Evolutionary conservation across 1,139 yeast species (phyloP).

Genomic region (Saccharomyces pastorianus): DNA sequence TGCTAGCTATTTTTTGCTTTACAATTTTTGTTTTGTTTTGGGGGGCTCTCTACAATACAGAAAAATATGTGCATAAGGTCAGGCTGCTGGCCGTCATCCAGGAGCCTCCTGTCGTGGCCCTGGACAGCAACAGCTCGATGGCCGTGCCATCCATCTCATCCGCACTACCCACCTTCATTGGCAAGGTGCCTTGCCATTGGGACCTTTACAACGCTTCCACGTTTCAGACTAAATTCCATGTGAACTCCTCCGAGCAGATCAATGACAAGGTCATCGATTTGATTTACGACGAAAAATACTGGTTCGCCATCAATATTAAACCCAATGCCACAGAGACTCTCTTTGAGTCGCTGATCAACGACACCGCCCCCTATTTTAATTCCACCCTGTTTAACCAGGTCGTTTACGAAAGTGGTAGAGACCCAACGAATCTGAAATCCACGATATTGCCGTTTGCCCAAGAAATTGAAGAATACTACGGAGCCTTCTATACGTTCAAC

Average conservation of each 20-base stretch:
- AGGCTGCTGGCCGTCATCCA: conserved; percentile 10
- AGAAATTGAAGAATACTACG: conserved; percentile 31
- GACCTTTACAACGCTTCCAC: conserved; percentile 25
- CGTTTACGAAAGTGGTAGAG: conserved; percentile 49
- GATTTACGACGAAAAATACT: conserved; percentile 44
- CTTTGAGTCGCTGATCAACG: conserved; percentile 31
- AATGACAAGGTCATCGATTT: conserved; percentile 34
- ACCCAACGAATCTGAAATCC: conserved; percentile 38
- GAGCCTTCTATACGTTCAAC: conserved; percentile 23
- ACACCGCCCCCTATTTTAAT: conserved; percentile 24
- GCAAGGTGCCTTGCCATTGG: conserved; percentile 18
- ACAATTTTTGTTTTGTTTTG: conserved; percentile 10
- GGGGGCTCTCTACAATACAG: conserved; percentile 11
- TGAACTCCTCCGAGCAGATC: conserved; percentile 32
- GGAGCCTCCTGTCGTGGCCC: conserved; percentile 5
- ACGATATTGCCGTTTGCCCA: conserved; percentile 37
- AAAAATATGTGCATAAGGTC: conserved; percentile 9
- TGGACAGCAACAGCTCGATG: not conserved
- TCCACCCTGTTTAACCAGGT: conserved; percentile 28
- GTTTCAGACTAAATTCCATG: conserved; percentile 28
- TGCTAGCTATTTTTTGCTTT: conserved; percentile 8
- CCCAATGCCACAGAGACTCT: conserved; percentile 40
- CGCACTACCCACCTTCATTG: conserved; percentile 12
- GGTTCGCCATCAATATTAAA: conserved; percentile 45
- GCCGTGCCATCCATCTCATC: conserved; percentile 9